These are phyloP conservation scores for Didymella exigua DNA, from an alignment of 2,329 filamentous ascomycete species.

Conservation along the genomic window DNA sequence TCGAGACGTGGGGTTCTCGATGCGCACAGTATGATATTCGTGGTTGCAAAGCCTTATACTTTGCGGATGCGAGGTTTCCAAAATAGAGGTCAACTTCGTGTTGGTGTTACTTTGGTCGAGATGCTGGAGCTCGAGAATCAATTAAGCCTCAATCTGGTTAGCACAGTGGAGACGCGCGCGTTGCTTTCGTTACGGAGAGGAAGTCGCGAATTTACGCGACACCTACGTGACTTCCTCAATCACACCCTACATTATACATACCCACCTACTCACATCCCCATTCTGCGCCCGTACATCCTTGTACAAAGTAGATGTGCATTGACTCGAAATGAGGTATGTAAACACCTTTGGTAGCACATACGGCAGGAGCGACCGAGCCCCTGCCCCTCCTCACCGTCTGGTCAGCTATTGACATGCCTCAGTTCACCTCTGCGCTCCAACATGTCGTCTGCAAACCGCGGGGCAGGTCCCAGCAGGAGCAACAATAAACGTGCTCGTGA, in stretches of 20 bases:
- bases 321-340: conserved; percentile 31
- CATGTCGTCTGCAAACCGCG: conserved; percentile 83
- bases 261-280: conserved; percentile 12
- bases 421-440: conserved; percentile 84
- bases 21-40: not conserved
- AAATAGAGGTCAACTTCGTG: not conserved
- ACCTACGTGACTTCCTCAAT: conserved; percentile 7
- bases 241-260: conserved; percentile 12
- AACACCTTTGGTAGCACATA: not conserved
- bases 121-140: conserved; percentile 7
- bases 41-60: not conserved
- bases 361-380: conserved; percentile 12
- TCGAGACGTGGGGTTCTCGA: not conserved
- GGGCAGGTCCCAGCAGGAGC: conserved; percentile 58
- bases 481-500: conserved; percentile 72
- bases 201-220: conserved; percentile 12
- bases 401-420: conserved; percentile 28
- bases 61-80: not conserved
- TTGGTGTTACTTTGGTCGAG: not conserved
- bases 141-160: conserved; percentile 13
- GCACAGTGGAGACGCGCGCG: conserved; percentile 21
- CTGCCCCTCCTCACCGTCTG: conserved; percentile 28
- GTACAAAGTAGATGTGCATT: conserved; percentile 9
- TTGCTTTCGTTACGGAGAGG: conserved; percentile 1
- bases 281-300: conserved; percentile 7